Evolutionary conservation across 2,329 filamentous ascomycete species (phyloP).

Genomic region (Verticillium isaacii): DNA sequence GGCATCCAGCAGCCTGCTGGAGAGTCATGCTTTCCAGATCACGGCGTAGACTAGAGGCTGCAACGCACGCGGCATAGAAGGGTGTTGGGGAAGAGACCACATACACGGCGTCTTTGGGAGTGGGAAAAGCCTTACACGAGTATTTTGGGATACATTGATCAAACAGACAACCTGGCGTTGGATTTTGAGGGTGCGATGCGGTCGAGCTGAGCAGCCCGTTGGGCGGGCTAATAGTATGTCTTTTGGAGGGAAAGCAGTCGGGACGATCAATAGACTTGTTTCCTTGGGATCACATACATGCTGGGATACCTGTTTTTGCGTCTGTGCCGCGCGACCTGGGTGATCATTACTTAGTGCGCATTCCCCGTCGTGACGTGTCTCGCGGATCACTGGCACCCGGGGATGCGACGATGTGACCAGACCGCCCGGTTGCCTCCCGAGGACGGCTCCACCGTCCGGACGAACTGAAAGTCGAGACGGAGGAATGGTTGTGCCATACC

Average conservation of each 20-base stretch:
- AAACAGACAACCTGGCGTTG: neutral
- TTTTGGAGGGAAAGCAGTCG: neutral
- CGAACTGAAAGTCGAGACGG: neutral
- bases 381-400: neutral
- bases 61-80: neutral
- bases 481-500: conserved; percentile 1
- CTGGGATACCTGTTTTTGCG: neutral
- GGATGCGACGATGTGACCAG: neutral
- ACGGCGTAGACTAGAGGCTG: conserved; percentile 7
- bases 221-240: neutral
- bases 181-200: neutral
- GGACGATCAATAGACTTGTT: neutral
- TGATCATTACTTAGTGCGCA: neutral
- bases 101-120: neutral
- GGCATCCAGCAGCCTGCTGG: conserved; percentile 52
- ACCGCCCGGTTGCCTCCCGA: neutral
- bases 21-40: conserved; percentile 37
- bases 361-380: neutral
- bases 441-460: neutral
- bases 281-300: neutral
- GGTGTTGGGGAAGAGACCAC: neutral
- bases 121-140: neutral
- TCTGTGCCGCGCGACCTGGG: neutral
- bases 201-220: neutral
- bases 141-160: neutral